Base-by-base conservation (phyloP, 768 basidiomycete genomes). In the Macrolepiota fuliginosa region DNA sequence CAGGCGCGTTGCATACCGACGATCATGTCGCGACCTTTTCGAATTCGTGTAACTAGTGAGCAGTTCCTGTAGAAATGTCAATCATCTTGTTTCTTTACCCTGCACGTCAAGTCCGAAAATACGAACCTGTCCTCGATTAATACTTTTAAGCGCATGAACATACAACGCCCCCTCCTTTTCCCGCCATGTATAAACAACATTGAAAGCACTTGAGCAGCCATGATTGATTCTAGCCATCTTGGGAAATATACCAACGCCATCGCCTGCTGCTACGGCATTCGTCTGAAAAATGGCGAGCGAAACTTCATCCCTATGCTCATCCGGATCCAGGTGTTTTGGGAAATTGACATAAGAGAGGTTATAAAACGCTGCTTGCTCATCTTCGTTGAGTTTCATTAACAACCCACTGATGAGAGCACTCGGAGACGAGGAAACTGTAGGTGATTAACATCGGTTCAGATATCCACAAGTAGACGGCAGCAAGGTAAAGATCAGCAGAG, bases 271-370 rank as follows among this genome's bases (percentile, higher is more conserved):
- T 6, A 88, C 83, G 1, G 84, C 84, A 65, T 89, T 90, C 2
- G 88, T 89, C 69, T 86, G 79, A 68, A 88, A 85, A 60, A 86
- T 88, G 0, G 85, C 84, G 17, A 90, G 72, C 0, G 83, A 83
- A n/a, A 85, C 72, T 66, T 81, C 74, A 17, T 78, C 76, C 39
- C 68, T 71, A 64, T 76, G 73, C 51, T 65, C 70, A 63, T 62
- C 73, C 24, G 74, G 79, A 51, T 77, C 69, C 32, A 81, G 62
- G 32, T 74, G 64, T 39, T 71, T 56, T 0, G 85, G 84, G 37
- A 86, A 74, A 62, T 82, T 74, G 35, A 85, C 81, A 64, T 83
- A 84, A 9, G 86, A 87, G 9, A 88, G 77, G 58, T 85, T 80
- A 62, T 79, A 76, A 66, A 84, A 85, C 5, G 79, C 74, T 29